These are phyloP conservation scores for Wallacemonas sp. DNA, from an alignment of 208 protist genomes.

Conservation along the genomic window DNA sequence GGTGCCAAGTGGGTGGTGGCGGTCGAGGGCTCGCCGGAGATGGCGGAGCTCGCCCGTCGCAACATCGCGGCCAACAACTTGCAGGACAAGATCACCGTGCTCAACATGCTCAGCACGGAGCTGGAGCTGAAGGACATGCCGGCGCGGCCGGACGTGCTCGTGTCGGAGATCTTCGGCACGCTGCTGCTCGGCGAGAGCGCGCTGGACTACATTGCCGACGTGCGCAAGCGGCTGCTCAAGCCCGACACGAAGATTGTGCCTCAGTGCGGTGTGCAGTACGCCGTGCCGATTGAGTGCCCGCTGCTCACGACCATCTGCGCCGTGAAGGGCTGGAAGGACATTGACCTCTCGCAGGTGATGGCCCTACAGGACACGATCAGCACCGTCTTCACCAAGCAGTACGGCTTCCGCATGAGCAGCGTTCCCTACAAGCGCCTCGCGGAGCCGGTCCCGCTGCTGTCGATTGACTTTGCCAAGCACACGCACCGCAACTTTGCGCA, in stretches of 20 bases:
- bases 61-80: conserved; percentile 84
- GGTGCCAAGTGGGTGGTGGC: conserved; percentile 92
- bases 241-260: conserved; percentile 79
- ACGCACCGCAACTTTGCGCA: conserved; percentile 40
- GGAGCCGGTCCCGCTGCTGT: conserved; percentile 77
- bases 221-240: conserved; percentile 66
- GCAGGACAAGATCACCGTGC: conserved; percentile 68
- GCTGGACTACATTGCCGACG: conserved; percentile 92
- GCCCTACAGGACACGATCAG: conserved; percentile 88
- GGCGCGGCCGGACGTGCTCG: conserved; percentile 74
- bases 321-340: conserved; percentile 77
- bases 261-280: conserved; percentile 86
- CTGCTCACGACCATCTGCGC: conserved; percentile 73
- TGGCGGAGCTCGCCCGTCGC: conserved; percentile 71
- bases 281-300: conserved; percentile 87
- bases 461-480: conserved; percentile 78
- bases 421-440: conserved; percentile 65
- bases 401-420: conserved; percentile 92
- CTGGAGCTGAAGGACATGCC: conserved; percentile 64
- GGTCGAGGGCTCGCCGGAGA: conserved; percentile 87
- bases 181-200: conserved; percentile 92
- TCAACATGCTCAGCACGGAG: conserved; percentile 91
- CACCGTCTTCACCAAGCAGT: conserved; percentile 94
- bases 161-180: conserved; percentile 94
- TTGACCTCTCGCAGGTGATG: conserved; percentile 87